A percentile compares a stretch with the other conserved stretches of the same genome.
phyloP scores from a whole-genome alignment of 768 basidiomycete genomes.

The Panellus pusillus region DNA sequence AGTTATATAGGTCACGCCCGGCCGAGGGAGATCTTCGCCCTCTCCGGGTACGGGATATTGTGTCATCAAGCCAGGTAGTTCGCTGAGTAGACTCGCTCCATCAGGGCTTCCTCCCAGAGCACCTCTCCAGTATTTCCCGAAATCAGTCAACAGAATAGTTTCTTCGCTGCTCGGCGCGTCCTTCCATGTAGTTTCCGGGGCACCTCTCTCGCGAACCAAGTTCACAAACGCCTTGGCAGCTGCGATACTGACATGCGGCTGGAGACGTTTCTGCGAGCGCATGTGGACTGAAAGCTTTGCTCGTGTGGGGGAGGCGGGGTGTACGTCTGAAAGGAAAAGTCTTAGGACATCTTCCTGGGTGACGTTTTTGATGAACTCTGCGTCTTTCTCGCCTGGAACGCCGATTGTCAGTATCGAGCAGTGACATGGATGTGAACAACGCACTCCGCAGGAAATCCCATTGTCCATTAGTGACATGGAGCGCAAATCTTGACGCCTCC shows the following conservation, averaged over 20 bases:
- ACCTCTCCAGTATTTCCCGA: slow-evolving; percentile 63
- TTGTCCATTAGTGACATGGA: slow-evolving; percentile 74
- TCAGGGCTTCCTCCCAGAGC: slow-evolving; percentile 42
- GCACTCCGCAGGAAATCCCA: slow-evolving; percentile 85
- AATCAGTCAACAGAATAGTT: slow-evolving; percentile 58
- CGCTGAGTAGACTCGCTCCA: slow-evolving; percentile 45
- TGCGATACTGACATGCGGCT: slow-evolving; percentile 60
- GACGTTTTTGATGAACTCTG: slow-evolving; percentile 57
- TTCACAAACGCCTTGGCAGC: slow-evolving; percentile 64
- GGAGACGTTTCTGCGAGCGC: slow-evolving; percentile 64
- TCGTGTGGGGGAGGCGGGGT: slow-evolving; percentile 66
- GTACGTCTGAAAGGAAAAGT: slow-evolving; percentile 68
- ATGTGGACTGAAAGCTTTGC: slow-evolving; percentile 86
- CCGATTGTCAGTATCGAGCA: slow-evolving; percentile 11
- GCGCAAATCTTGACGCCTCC: slow-evolving; percentile 70
- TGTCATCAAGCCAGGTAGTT: slow-evolving; percentile 58
- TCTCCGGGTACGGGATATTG: slow-evolving; percentile 58
- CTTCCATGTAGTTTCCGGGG: slow-evolving; percentile 53
- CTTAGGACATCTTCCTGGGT: slow-evolving; percentile 74
- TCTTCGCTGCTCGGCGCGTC: slow-evolving; percentile 52
- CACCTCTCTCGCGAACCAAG: slow-evolving; percentile 45
- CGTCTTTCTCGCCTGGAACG: slow-evolving; percentile 68
- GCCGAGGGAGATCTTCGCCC: slow-evolving; percentile 42
- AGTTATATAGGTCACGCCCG: slow-evolving; percentile 59
- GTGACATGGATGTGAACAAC: slow-evolving; percentile 27